Conservation (phyloP, 345 rosid genomes). For the Lenwebbia sp. region DNA sequence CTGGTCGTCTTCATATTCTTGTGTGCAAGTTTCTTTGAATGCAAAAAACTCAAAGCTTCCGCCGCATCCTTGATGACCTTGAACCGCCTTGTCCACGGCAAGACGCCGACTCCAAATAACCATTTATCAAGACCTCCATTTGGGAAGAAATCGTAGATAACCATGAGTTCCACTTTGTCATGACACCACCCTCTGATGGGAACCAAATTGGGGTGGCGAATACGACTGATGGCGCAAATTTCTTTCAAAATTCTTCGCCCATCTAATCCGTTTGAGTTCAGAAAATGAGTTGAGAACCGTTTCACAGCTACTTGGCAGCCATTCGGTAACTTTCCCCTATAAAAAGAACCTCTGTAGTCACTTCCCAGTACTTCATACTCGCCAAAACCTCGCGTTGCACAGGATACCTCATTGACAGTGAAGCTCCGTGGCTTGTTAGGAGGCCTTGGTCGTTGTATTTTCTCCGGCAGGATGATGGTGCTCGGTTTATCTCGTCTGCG, state of each 20-base stretch:
- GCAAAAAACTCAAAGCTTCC: conserved; percentile 27
- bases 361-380: conserved; percentile 29
- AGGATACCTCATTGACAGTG: conserved; percentile 23
- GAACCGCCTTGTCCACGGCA: conserved; percentile 34
- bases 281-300: conserved; percentile 20
- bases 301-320: conserved; percentile 35
- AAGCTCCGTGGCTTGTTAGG: conserved; percentile 37
- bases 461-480: conserved; percentile 3
- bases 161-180: conserved; percentile 24
- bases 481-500: conserved; percentile 8
- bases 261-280: conserved; percentile 22
- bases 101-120: conserved; percentile 32
- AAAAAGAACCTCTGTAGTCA: conserved; percentile 24
- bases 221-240: conserved; percentile 20
- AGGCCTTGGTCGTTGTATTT: conserved; percentile 26
- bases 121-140: conserved; percentile 39
- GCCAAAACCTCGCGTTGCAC: conserved; percentile 25
- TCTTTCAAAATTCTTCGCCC: conserved; percentile 22
- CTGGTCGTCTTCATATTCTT: conserved; percentile 41
- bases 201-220: conserved; percentile 36
- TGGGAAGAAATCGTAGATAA: conserved; percentile 24
- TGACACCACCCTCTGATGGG: conserved; percentile 43
- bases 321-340: conserved; percentile 31
- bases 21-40: conserved; percentile 30
- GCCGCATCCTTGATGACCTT: conserved; percentile 29